Evolutionary conservation across 192 early-diverging fungal genomes (phyloP).

Genomic region (Cladochytrium replicatum): DNA sequence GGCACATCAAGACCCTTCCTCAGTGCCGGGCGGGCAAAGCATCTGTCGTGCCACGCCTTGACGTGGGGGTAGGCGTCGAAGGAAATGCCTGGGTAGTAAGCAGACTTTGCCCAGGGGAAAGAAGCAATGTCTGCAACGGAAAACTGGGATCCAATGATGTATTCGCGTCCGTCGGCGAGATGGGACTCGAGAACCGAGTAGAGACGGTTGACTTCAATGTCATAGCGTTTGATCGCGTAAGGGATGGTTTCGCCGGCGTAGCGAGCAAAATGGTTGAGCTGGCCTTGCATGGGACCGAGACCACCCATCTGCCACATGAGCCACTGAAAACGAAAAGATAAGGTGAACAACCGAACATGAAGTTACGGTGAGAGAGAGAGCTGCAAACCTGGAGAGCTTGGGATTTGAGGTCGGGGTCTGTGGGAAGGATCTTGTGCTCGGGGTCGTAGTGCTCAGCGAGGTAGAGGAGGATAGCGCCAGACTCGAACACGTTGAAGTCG

Average conservation of each 20-base stretch:
- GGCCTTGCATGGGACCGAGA: constrained; percentile 39
- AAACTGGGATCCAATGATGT: constrained; percentile 22
- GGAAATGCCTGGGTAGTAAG: too few relatives aligned
- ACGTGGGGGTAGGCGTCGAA: too few relatives aligned
- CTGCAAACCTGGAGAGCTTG: too few relatives aligned
- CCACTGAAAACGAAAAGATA: too few relatives aligned
- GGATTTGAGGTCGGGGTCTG: constrained; percentile 27
- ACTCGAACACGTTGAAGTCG: constrained; percentile 49
- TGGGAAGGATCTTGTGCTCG: constrained; percentile 29
- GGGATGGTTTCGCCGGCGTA: constrained; percentile 40
- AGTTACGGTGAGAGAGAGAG: too few relatives aligned
- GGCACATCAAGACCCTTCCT: too few relatives aligned
- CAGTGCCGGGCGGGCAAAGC: too few relatives aligned
- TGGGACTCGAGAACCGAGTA: constrained; percentile 25
- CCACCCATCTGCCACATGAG: constrained; percentile 38
- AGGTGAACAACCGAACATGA: too few relatives aligned
- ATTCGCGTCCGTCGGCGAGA: constrained; percentile 14
- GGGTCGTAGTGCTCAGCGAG: constrained; percentile 43
- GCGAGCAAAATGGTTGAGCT: constrained; percentile 37
- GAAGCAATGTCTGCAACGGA: constrained; percentile 43
- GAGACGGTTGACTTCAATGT: constrained; percentile 37
- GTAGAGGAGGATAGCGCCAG: constrained; percentile 47
- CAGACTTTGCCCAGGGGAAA: constrained; percentile 28
- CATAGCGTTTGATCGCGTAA: constrained; percentile 44
- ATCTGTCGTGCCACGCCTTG: too few relatives aligned